Evolutionary conservation across 441 rosid species (phyloP), one percentile per base, ranked within the genome.

Genomic region (Geranium incanum): DNA sequence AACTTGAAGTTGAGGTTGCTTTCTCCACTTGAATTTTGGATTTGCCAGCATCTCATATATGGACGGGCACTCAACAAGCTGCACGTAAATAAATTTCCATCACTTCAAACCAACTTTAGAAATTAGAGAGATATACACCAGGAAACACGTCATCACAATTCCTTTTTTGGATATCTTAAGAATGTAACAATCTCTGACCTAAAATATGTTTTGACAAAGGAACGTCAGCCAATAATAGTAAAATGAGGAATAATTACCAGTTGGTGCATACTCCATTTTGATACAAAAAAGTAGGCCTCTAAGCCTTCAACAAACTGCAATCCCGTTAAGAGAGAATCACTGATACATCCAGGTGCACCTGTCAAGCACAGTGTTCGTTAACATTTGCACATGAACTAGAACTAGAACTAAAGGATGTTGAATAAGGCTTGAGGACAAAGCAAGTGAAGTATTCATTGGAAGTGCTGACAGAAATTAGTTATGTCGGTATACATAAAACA

Each of bases 211-310:
- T 43, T 43, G 12, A 43, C 52, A 43, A 43, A 48, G 55, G 55
- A n/a, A 2, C 15, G 13, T 12, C 15, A 48, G 15, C 55, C 15
- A 48, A 48, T 48, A 48, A 48, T 48, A 48, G 11, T 39, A 68
- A 28, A 28, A 28, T 28, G 33, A 28, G 33, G 68, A 68, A 68
- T 72, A 70, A 81, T 82, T 81, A 87, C 97, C 93, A 92, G 76
- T 78, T 92, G 97, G 79, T 92, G 97, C 91, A 90, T 86, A 0
- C 95, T 90, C 97, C 97, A 92, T 72, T 96, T 77, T 50, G 93
- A 86, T 48, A 92, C 96, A 77, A 92, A 90, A 76, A 92, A 92
- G 84, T 80, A 88, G 79, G 90, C 86, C 75, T 87, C 95, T 3
- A 92, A 79, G 72, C 96, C 97, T 82, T 92, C 95, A 75, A 92